Conservation (phyloP, 768 basidiomycete species). For the Boletus edulis region DNA sequence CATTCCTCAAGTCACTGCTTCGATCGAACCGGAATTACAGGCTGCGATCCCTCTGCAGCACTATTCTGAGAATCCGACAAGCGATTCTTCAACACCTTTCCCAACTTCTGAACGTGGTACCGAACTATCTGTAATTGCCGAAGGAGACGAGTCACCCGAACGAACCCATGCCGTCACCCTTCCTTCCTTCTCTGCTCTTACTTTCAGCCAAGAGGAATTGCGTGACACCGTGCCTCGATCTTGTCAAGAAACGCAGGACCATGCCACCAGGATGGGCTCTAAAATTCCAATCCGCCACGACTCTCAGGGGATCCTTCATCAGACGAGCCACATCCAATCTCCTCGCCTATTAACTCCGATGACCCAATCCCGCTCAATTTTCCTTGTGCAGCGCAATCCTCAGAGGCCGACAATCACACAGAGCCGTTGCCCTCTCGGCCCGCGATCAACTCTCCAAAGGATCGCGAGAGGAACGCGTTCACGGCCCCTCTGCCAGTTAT, state of each 20-base stretch:
- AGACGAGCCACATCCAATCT: slow-evolving; percentile 9
- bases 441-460: slow-evolving; percentile 1
- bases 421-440: slow-evolving; percentile 18
- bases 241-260: not conserved
- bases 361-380: slow-evolving; percentile 41
- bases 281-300: not conserved
- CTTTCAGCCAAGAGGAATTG: not conserved
- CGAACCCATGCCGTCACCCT: slow-evolving; percentile 15
- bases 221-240: not conserved
- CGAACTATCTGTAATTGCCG: slow-evolving; percentile 67
- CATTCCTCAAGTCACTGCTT: slow-evolving; percentile 6
- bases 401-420: slow-evolving; percentile 9
- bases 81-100: slow-evolving; percentile 2
- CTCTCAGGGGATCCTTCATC: slow-evolving; percentile 14
- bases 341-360: slow-evolving; percentile 36
- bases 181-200: not conserved
- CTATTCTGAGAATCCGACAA: not conserved
- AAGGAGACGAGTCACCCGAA: slow-evolving; percentile 64
- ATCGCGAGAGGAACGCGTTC: slow-evolving; percentile 17
- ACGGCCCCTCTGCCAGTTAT: slow-evolving; percentile 23
- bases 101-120: slow-evolving; percentile 31
- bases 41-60: not conserved
- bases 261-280: not conserved
- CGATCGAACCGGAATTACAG: slow-evolving; percentile 3
- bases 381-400: slow-evolving; percentile 17